A percentile compares a stretch with the other conserved stretches of the same genome.
These are phyloP conservation scores for Guyanaporus albipodus DNA, from an alignment of 768 basidiomycete species.

Conservation along the genomic window DNA sequence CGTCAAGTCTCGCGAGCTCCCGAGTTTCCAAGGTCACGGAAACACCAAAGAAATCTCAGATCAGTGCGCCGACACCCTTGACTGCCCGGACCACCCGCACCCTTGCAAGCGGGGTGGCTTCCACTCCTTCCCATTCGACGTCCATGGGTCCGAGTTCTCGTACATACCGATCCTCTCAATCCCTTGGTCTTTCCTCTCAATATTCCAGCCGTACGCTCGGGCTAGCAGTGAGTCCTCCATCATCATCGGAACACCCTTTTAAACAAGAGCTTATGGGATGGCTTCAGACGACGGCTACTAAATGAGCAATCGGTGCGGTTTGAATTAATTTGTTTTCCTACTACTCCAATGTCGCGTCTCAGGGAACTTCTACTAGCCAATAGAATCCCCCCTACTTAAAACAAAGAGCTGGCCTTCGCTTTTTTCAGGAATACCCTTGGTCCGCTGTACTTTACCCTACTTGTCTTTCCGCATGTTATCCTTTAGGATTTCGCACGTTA, in stretches of 20 bases:
- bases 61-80: conserved; percentile 84
- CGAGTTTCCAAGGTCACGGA: conserved; percentile 55
- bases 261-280: conserved; percentile 36
- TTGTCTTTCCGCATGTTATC: conserved; percentile 35
- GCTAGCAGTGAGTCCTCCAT: conserved; percentile 53
- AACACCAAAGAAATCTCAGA: conserved; percentile 87
- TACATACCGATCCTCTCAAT: conserved; percentile 65
- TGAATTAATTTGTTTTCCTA: conserved; percentile 7
- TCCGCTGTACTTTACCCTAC: conserved; percentile 40
- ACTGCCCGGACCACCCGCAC: conserved; percentile 71
- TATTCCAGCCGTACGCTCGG: conserved; percentile 74
- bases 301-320: conserved; percentile 19
- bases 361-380: conserved; percentile 24
- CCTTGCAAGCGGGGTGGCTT: conserved; percentile 44
- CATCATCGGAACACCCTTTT: conserved; percentile 33
- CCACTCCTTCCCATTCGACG: conserved; percentile 58
- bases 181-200: conserved; percentile 67
- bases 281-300: conserved; percentile 36
- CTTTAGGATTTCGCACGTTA: conserved; percentile 34
- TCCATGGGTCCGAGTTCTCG: conserved; percentile 58
- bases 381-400: conserved; percentile 28
- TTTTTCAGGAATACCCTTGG: conserved; percentile 36
- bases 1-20: conserved; percentile 48
- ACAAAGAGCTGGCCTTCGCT: conserved; percentile 36
- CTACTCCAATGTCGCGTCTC: conserved; percentile 3